Evolutionary conservation across 192 early-diverging fungal genomes (phyloP).

Genomic region (Podila clonocystis): DNA sequence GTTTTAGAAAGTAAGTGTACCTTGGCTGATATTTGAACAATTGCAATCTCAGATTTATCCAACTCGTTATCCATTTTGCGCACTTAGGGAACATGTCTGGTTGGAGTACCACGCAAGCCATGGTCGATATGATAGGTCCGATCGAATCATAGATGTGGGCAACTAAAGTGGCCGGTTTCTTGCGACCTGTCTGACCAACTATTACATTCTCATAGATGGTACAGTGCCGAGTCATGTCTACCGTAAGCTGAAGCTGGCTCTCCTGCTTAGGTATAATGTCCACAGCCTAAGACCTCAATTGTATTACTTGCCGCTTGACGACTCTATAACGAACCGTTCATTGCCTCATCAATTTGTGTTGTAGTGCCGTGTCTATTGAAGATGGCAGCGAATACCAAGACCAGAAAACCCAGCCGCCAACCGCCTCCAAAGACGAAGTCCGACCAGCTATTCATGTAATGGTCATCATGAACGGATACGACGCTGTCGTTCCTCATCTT

Average conservation of each 20-base stretch:
- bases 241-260: slow-evolving; percentile 43
- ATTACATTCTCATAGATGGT: background rate
- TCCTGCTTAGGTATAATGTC: slow-evolving; percentile 23
- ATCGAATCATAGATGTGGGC: too few species aligned
- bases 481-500: slow-evolving; percentile 18
- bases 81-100: slow-evolving; percentile 13
- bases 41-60: background rate
- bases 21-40: background rate
- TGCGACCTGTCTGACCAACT: background rate
- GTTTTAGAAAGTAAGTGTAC: slow-evolving; percentile 6
- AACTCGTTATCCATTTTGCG: background rate
- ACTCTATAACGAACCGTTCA: too few species aligned
- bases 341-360: too few species aligned
- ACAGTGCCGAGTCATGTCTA: slow-evolving; percentile 11
- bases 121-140: slow-evolving; percentile 33
- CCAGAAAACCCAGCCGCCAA: background rate
- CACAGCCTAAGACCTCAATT: background rate
- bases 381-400: background rate
- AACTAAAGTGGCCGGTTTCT: background rate
- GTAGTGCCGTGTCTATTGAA: slow-evolving; percentile 29
- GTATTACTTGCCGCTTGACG: too few species aligned
- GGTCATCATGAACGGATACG: slow-evolving; percentile 24
- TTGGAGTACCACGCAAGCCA: slow-evolving; percentile 38
- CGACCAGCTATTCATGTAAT: slow-evolving; percentile 21
- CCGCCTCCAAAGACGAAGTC: background rate